phyloP scores from a whole-genome alignment of 2,329 filamentous ascomycete species.

The Colletotrichum siamense region DNA sequence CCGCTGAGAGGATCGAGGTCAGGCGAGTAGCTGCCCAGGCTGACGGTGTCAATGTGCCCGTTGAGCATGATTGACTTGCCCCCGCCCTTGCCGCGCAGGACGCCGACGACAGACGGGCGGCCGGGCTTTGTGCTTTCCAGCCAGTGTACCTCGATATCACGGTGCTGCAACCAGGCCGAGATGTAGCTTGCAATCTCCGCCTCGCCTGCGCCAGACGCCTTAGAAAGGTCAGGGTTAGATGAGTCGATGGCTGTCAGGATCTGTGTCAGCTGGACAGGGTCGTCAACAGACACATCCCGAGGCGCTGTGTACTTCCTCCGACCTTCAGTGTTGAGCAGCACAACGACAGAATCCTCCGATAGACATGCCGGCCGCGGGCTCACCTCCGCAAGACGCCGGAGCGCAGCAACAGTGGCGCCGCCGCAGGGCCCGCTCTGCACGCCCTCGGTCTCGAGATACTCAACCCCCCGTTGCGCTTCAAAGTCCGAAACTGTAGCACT shows the following conservation, averaged over 20 bases:
- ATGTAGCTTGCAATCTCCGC: conserved; percentile 51
- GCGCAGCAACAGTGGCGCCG: conserved; percentile 60
- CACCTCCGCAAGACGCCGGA: conserved; percentile 49
- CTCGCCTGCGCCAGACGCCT: conserved; percentile 49
- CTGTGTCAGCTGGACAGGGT: conserved; percentile 47
- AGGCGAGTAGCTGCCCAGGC: conserved; percentile 43
- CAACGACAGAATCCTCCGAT: conserved; percentile 57
- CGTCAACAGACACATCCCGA: conserved; percentile 42
- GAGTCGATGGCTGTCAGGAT: conserved; percentile 54
- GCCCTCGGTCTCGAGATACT: conserved; percentile 52
- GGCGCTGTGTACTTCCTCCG: conserved; percentile 56
- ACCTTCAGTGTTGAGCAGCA: conserved; percentile 73
- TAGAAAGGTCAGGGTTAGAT: conserved; percentile 48
- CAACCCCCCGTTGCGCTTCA: conserved; percentile 65
- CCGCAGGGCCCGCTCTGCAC: conserved; percentile 68
- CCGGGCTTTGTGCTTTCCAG: conserved; percentile 47
- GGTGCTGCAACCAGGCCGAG: conserved; percentile 54
- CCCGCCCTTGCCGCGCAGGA: conserved; percentile 49
- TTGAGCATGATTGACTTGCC: conserved; percentile 58
- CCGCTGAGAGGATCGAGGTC: conserved; percentile 51
- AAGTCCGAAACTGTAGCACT: conserved; percentile 65
- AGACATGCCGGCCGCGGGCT: conserved; percentile 39
- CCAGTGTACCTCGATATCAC: conserved; percentile 55
- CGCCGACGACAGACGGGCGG: conserved; percentile 55
- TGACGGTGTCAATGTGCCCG: conserved; percentile 60